Conservation (phyloP, 345 rosid genomes). For the Chamaenerion angustifolium region DNA sequence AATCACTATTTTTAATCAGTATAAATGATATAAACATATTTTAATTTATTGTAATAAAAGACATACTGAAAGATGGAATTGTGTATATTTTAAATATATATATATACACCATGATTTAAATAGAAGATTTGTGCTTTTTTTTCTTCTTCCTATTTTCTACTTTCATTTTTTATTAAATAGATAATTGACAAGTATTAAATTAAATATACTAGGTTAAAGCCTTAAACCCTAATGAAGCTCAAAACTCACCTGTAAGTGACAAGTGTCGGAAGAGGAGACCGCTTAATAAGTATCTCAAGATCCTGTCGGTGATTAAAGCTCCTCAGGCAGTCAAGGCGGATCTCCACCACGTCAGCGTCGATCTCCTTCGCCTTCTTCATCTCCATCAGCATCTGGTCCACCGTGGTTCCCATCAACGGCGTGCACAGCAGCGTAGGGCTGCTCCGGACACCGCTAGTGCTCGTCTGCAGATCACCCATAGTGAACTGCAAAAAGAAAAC, state of each 20-base stretch:
- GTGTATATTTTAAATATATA: too few species aligned
- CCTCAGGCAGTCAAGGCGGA: conserved; percentile 29
- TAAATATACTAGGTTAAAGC: too few species aligned
- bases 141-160: too few species aligned
- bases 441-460: conserved; percentile 11
- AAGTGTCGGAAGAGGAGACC: conserved; percentile 33
- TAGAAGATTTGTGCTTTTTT: too few species aligned
- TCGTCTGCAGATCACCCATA: conserved; percentile 14
- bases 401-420: conserved; percentile 29
- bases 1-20: too few species aligned
- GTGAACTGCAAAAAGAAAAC: conserved; percentile 9
- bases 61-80: too few species aligned
- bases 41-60: too few species aligned
- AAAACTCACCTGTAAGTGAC: conserved; percentile 25
- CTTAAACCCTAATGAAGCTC: too few species aligned
- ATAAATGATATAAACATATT: too few species aligned
- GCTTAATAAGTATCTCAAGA: conserved; percentile 22
- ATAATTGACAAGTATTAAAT: too few species aligned
- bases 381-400: conserved; percentile 26
- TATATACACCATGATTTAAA: too few species aligned
- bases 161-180: too few species aligned
- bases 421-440: conserved; percentile 35
- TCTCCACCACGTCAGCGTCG: conserved; percentile 24
- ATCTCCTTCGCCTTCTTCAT: conserved; percentile 29
- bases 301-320: conserved; percentile 20